phyloP scores from a whole-genome alignment of 176 grass and related monocot genomes.

The Aegilops longissima region DNA sequence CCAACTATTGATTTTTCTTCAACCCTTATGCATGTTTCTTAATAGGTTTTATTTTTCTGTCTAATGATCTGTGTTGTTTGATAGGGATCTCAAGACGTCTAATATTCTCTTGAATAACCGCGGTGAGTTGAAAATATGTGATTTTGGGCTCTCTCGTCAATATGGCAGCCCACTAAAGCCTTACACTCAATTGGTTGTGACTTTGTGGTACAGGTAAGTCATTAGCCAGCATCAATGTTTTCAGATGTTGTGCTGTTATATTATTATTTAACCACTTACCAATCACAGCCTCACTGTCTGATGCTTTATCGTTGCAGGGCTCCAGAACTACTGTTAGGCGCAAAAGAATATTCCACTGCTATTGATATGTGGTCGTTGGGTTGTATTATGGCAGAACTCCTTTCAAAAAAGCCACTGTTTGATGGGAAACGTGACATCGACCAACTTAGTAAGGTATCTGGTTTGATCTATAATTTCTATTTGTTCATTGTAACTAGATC shows the following conservation, averaged over 20 bases:
- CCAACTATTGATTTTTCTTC: constrained; percentile 15
- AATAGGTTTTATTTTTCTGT: not conserved
- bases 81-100: constrained; percentile 90
- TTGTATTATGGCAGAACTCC: constrained; percentile 95
- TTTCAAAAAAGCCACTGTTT: constrained; percentile 82
- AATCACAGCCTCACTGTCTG: not conserved
- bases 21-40: not conserved
- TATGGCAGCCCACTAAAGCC: constrained; percentile 89
- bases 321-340: constrained; percentile 82
- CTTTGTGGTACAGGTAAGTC: constrained; percentile 91
- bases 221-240: not conserved
- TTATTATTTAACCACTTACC: not conserved
- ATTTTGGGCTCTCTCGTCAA: constrained; percentile 91
- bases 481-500: constrained; percentile 18
- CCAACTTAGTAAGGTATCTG: constrained; percentile 80
- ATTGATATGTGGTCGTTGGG: constrained; percentile 98
- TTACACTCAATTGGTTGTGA: constrained; percentile 94
- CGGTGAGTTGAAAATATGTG: constrained; percentile 96
- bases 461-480: constrained; percentile 1
- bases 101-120: constrained; percentile 92
- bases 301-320: constrained; percentile 48
- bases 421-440: constrained; percentile 69
- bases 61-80: constrained; percentile 29
- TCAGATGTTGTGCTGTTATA: constrained; percentile 6
- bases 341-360: constrained; percentile 91